These are phyloP conservation scores for Trichosporon sp. DNA, from an alignment of 1,284 basidiomycete species.

Conservation along the genomic window DNA sequence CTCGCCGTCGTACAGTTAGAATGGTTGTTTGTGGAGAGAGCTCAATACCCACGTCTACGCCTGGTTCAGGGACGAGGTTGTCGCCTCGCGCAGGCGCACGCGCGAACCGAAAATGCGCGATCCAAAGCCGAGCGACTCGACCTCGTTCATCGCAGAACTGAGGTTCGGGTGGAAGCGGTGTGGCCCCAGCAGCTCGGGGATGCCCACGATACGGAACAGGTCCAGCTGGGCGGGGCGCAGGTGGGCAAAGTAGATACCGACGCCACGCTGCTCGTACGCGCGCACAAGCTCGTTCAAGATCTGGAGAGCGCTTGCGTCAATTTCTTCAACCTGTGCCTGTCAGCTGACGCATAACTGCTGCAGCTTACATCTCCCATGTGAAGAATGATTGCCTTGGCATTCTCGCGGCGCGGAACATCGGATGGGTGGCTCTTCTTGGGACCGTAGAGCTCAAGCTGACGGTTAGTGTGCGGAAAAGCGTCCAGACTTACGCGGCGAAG, in stretches of 20 bases:
- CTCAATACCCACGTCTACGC: neutral
- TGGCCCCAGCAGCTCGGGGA: constrained; percentile 57
- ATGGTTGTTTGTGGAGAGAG: neutral
- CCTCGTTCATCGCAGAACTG: constrained; percentile 40
- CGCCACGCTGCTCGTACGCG: constrained; percentile 66
- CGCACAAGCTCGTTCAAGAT: constrained; percentile 75
- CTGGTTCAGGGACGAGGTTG: neutral
- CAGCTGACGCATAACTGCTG: neutral
- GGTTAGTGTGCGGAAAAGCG: neutral
- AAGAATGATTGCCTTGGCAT: constrained; percentile 74
- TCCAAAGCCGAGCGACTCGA: constrained; percentile 44
- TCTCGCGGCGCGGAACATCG: constrained; percentile 69
- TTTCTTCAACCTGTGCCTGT: constrained; percentile 60
- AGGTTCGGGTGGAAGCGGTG: constrained; percentile 70
- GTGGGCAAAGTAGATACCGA: constrained; percentile 73
- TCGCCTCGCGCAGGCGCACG: neutral
- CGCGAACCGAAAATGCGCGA: constrained; percentile 11
- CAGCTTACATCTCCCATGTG: constrained; percentile 64
- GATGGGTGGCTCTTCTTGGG: constrained; percentile 72
- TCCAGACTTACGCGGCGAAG: constrained; percentile 54
- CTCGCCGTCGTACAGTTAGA: neutral
- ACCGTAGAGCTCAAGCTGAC: constrained; percentile 61
- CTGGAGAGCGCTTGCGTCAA: constrained; percentile 76
- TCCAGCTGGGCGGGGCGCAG: constrained; percentile 58
- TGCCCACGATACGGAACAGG: constrained; percentile 54